Conservation (phyloP, 345 rosid genomes). For the Gossypium herbaceum region DNA sequence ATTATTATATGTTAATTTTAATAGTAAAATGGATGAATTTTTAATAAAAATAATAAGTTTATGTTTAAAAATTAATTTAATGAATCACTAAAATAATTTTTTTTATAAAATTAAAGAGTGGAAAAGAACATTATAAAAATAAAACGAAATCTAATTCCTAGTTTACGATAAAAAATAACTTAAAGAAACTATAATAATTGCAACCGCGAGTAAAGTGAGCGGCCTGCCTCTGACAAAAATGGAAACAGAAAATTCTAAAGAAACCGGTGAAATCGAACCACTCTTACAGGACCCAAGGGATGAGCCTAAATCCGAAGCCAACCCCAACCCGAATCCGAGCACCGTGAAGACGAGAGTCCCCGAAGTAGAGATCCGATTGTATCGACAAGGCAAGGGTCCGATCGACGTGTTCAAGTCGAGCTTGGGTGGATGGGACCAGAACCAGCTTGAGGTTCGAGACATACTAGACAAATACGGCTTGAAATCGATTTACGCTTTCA, state of each 20-base stretch:
- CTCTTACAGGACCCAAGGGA: conserved; percentile 19
- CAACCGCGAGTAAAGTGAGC: background rate
- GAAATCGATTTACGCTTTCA: conserved; percentile 75
- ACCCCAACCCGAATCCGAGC: conserved; percentile 10
- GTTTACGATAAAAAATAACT: background rate
- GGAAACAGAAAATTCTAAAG: conserved; percentile 28
- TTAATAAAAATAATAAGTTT: no score
- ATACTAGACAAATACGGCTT: conserved; percentile 68
- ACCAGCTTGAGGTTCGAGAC: conserved; percentile 82
- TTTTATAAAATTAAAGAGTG: no score
- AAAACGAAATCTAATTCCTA: no score
- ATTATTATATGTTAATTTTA: no score
- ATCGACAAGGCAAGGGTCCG: conserved; percentile 75
- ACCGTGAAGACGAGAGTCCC: conserved; percentile 50
- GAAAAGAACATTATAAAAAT: no score
- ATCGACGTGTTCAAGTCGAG: conserved; percentile 68
- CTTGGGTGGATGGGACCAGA: conserved; percentile 80
- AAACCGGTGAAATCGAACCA: conserved; percentile 55
- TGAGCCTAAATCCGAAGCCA: conserved; percentile 14
- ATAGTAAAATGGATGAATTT: no score
- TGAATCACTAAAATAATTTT: no score
- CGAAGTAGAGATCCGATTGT: conserved; percentile 78
- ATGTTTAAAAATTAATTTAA: no score
- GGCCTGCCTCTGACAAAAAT: conserved; percentile 9
- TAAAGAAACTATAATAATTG: background rate